phyloP scores from a whole-genome alignment of 2,329 filamentous ascomycete species.

The Pyricularia grisea region DNA sequence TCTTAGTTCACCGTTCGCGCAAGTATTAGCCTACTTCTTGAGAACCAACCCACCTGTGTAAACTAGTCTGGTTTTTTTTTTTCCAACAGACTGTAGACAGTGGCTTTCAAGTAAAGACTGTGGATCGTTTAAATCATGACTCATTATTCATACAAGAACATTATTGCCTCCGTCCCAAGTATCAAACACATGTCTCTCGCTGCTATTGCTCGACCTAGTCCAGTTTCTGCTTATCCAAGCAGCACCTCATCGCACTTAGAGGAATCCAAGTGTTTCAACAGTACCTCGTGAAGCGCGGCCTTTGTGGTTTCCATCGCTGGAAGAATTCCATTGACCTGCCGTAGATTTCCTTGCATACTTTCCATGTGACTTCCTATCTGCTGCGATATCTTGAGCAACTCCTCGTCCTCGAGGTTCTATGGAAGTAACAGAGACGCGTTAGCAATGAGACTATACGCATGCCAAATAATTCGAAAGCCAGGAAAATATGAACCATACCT shows the following conservation, averaged over 20 bases:
- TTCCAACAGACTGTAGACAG: background rate
- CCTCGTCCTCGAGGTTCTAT: constrained; percentile 29
- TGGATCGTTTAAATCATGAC: background rate
- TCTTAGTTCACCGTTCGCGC: too few species aligned
- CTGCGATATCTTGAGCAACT: constrained; percentile 32
- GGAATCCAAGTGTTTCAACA: constrained; percentile 34
- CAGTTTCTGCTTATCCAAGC: constrained; percentile 20
- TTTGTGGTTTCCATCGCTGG: constrained; percentile 37
- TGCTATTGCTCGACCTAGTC: background rate
- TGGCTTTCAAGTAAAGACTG: too few species aligned
- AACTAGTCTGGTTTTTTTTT: too few species aligned
- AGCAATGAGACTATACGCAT: background rate
- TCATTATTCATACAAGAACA: background rate
- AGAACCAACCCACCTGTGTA: too few species aligned
- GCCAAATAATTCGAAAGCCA: background rate
- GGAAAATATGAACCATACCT: constrained; percentile 13
- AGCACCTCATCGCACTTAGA: constrained; percentile 38
- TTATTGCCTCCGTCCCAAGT: background rate
- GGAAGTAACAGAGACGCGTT: background rate
- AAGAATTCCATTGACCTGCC: constrained; percentile 41
- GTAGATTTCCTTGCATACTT: constrained; percentile 43
- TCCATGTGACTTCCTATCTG: constrained; percentile 47
- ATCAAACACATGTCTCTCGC: background rate
- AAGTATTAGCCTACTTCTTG: too few species aligned
- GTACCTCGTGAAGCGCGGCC: constrained; percentile 37